A percentile compares a stretch with the other conserved stretches of the same genome.
phyloP scores from a whole-genome alignment of 2,329 filamentous ascomycete species.

The Alternaria tenuissima region DNA sequence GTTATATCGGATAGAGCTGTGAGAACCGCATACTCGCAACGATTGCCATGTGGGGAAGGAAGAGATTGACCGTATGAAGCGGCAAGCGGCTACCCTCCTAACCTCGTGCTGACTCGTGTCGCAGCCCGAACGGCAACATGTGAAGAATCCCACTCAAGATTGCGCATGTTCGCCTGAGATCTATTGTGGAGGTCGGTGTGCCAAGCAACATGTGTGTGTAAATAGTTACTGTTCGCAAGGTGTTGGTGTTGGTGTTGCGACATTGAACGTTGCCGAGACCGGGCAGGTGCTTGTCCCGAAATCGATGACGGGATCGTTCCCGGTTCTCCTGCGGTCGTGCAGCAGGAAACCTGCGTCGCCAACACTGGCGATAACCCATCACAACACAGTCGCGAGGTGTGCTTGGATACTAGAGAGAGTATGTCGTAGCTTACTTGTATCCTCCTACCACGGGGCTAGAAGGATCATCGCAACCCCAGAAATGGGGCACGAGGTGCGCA shows the following conservation, averaged over 20 bases:
- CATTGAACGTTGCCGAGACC: neutral
- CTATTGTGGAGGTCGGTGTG: neutral
- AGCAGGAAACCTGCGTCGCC: neutral
- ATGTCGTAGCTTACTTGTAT: neutral
- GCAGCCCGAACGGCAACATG: neutral
- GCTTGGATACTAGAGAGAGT: neutral
- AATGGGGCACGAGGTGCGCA: neutral
- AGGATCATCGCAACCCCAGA: neutral
- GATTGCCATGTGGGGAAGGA: neutral
- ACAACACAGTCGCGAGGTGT: neutral
- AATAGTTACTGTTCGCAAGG: neutral
- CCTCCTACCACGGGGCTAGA: constrained; percentile 1
- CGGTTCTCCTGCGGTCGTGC: constrained; percentile 1
- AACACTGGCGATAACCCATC: neutral
- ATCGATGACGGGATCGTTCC: neutral
- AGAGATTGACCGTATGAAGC: neutral
- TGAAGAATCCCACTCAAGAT: neutral
- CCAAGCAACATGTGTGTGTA: neutral
- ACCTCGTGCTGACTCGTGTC: neutral
- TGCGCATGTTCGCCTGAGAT: neutral
- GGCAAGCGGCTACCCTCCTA: neutral
- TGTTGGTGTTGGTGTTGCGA: neutral
- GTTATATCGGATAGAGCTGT: neutral
- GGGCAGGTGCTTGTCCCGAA: neutral
- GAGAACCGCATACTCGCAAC: neutral